Evolutionary conservation across 768 basidiomycete species (phyloP).

Genomic region (Hortiboletus flavorubellus): DNA sequence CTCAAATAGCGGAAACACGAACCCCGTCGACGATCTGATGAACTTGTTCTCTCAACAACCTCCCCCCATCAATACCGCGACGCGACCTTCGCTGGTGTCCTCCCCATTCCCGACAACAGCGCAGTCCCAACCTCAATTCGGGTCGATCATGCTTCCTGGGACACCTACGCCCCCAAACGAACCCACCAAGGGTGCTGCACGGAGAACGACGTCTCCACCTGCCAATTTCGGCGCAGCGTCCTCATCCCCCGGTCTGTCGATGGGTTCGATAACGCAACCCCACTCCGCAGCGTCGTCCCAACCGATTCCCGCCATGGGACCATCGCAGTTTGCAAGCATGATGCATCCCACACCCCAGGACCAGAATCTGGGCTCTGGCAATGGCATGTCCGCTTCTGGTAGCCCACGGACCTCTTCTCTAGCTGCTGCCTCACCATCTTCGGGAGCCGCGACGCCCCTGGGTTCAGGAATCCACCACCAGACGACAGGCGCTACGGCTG

Average conservation of each 20-base stretch:
- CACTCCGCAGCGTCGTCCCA: slow-evolving; percentile 2
- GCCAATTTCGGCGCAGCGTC: slow-evolving; percentile 1
- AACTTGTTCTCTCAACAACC: slow-evolving; percentile 47
- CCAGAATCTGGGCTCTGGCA: not conserved
- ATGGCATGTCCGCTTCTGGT: not conserved
- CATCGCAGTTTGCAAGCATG: slow-evolving; percentile 10
- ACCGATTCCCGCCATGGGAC: not conserved
- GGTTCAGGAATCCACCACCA: slow-evolving; percentile 1
- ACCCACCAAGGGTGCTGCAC: slow-evolving; percentile 10
- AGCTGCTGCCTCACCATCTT: slow-evolving; percentile 8
- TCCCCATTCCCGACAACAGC: slow-evolving; percentile 14
- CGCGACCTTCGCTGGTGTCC: slow-evolving; percentile 21
- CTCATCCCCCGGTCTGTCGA: not conserved
- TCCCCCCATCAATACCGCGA: slow-evolving; percentile 26
- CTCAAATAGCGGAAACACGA: slow-evolving; percentile 18
- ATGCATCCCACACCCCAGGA: slow-evolving; percentile 19
- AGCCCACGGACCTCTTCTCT: slow-evolving; percentile 10
- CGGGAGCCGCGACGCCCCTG: slow-evolving; percentile 13
- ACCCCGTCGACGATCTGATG: slow-evolving; percentile 55
- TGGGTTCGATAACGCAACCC: slow-evolving; percentile 3
- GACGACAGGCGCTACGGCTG: slow-evolving; percentile 1
- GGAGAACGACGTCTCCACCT: slow-evolving; percentile 16
- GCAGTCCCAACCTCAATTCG: slow-evolving; percentile 29
- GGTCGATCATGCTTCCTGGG: slow-evolving; percentile 42
- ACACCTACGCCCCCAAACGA: slow-evolving; percentile 34